Evolutionary conservation across 2,329 filamentous ascomycete genomes (phyloP).

Genomic region (Alternaria incomplexa): DNA sequence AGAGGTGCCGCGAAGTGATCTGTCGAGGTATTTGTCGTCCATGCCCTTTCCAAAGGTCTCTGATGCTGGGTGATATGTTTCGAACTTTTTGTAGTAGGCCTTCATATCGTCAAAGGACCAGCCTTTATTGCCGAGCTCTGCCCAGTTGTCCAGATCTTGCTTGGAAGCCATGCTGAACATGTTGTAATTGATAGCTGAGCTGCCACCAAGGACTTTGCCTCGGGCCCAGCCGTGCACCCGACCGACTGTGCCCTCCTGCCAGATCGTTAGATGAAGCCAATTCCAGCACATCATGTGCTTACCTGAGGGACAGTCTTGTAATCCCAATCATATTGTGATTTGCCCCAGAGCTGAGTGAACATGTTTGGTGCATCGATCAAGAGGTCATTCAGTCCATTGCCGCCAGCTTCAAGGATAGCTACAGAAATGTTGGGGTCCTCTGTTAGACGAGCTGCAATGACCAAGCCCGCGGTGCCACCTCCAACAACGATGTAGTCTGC

Average conservation of each 20-base stretch:
- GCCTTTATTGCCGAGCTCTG: slow-evolving; percentile 46
- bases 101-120: slow-evolving; percentile 46
- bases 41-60: slow-evolving; percentile 25
- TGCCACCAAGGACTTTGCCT: slow-evolving; percentile 48
- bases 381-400: slow-evolving; percentile 32
- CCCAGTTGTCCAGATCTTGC: slow-evolving; percentile 49
- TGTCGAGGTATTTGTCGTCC: slow-evolving; percentile 34
- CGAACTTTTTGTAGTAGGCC: slow-evolving; percentile 47
- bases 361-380: slow-evolving; percentile 37
- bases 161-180: slow-evolving; percentile 38
- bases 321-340: slow-evolving; percentile 42
- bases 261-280: slow-evolving; percentile 1
- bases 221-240: slow-evolving; percentile 33
- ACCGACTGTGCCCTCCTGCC: slow-evolving; percentile 29
- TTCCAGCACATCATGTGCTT: neutral
- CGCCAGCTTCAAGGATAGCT: slow-evolving; percentile 37
- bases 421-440: slow-evolving; percentile 37
- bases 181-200: slow-evolving; percentile 45
- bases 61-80: slow-evolving; percentile 39
- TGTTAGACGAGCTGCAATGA: slow-evolving; percentile 35
- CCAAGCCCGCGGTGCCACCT: slow-evolving; percentile 39
- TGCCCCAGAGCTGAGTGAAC: slow-evolving; percentile 32
- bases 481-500: slow-evolving; percentile 32
- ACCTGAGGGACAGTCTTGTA: slow-evolving; percentile 41
- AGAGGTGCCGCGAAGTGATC: slow-evolving; percentile 26